A percentile compares a stretch with the other conserved stretches of the same genome.
These are phyloP conservation scores for Isochrysis galbana DNA, from an alignment of 78 protist species.

Conservation along the genomic window DNA sequence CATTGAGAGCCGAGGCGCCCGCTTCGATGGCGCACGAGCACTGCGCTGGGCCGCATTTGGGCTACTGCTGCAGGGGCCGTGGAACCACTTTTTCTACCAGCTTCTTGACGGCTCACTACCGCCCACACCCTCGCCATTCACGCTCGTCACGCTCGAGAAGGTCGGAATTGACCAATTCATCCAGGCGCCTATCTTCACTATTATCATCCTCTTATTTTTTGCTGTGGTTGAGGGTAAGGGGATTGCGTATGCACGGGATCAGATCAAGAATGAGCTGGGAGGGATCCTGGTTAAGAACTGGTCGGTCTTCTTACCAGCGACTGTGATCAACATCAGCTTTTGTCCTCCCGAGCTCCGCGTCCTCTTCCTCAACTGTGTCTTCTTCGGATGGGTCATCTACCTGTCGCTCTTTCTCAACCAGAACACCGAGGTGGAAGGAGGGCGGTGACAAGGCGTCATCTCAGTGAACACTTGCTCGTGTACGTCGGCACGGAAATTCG, in stretches of 20 bases:
- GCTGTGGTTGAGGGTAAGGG: slow-evolving; percentile 4
- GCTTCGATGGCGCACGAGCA: neutral
- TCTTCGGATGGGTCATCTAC: slow-evolving; percentile 7
- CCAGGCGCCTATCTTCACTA: neutral
- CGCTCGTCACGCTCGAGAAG: neutral
- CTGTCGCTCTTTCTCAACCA: neutral
- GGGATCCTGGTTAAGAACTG: slow-evolving; percentile 10
- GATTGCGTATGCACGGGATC: neutral
- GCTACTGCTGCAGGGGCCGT: slow-evolving; percentile 6
- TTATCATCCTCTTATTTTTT: neutral
- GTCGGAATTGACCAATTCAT: neutral
- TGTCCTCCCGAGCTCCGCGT: slow-evolving; percentile 11
- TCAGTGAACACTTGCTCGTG: too few species aligned
- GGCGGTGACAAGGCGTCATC: too few species aligned
- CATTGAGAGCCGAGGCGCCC: neutral
- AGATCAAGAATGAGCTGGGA: neutral
- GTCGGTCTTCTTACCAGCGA: neutral
- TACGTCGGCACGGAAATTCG: too few species aligned
- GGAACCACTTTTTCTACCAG: neutral
- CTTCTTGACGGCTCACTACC: neutral
- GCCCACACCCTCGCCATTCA: neutral
- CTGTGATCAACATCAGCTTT: neutral
- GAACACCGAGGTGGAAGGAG: neutral
- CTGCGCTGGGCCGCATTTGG: neutral
- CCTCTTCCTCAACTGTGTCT: neutral